Evolutionary conservation across 2,329 filamentous ascomycete genomes (phyloP).

Genomic region (Sclerotinia glacialis): DNA sequence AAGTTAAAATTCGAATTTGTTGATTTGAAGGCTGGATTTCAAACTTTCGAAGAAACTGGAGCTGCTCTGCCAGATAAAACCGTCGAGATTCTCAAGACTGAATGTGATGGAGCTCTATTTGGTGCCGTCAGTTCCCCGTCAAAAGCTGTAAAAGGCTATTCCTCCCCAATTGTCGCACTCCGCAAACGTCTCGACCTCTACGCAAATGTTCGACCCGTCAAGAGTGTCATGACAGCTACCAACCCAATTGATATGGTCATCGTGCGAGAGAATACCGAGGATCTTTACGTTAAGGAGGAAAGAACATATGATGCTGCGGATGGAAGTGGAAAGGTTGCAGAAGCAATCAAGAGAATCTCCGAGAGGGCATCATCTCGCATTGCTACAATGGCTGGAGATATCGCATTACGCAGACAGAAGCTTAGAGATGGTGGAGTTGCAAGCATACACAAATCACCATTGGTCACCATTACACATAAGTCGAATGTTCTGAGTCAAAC

Average conservation of each 20-base stretch:
- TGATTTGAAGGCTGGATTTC: constrained; percentile 88
- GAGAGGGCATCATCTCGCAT: constrained; percentile 83
- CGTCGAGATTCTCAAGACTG: constrained; percentile 79
- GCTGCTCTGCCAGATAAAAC: constrained; percentile 86
- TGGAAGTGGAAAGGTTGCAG: constrained; percentile 75
- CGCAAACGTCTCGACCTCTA: constrained; percentile 94
- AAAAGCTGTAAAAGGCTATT: constrained; percentile 89
- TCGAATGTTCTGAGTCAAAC: constrained; percentile 96
- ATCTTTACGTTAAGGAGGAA: constrained; percentile 90
- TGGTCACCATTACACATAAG: constrained; percentile 98
- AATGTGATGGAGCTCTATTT: constrained; percentile 95
- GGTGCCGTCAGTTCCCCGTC: constrained; percentile 92
- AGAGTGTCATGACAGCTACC: constrained; percentile 65
- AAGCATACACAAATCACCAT: constrained; percentile 64
- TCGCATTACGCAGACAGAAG: constrained; percentile 81
- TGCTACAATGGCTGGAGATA: constrained; percentile 89
- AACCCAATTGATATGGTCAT: constrained; percentile 85
- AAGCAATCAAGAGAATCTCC: constrained; percentile 96
- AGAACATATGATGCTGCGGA: constrained; percentile 72
- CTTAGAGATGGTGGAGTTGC: constrained; percentile 60
- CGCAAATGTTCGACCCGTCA: constrained; percentile 95
- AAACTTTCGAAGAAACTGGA: constrained; percentile 87
- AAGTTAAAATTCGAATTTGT: constrained; percentile 92
- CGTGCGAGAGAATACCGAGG: constrained; percentile 97
- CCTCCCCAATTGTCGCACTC: constrained; percentile 81